These are phyloP conservation scores for Halenospora varia DNA, from an alignment of 495 filamentous ascomycete genomes.

Conservation along the genomic window DNA sequence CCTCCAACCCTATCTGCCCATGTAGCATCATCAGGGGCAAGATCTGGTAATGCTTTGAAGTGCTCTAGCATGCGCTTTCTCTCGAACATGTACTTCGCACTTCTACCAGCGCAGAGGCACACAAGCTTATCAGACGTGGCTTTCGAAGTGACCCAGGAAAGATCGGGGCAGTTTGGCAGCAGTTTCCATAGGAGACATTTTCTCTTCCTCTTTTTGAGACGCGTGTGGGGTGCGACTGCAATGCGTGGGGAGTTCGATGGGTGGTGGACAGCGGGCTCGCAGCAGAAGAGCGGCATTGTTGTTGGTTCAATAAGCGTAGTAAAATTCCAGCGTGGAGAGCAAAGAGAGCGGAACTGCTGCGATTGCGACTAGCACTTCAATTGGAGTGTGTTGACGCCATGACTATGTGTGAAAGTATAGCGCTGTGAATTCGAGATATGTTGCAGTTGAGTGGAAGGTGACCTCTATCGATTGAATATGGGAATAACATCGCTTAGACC, in stretches of 20 bases:
- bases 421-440: neutral
- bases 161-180: too few relatives aligned
- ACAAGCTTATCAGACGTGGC: neutral
- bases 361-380: too few relatives aligned
- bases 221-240: neutral
- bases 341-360: too few relatives aligned
- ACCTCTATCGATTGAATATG: too few relatives aligned
- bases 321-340: too few relatives aligned
- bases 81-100: neutral
- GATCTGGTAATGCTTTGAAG: neutral
- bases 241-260: neutral
- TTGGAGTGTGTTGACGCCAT: too few relatives aligned
- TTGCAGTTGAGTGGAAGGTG: neutral
- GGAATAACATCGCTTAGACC: too few relatives aligned
- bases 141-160: neutral
- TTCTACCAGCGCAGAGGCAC: conserved; percentile 2
- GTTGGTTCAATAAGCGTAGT: neutral
- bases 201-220: neutral
- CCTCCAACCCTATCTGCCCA: conserved; percentile 1
- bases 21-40: neutral
- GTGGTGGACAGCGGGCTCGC: neutral
- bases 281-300: neutral
- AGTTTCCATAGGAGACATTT: neutral
- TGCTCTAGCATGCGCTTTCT: conserved; percentile 4
- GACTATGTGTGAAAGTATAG: too few relatives aligned